Evolutionary conservation across 768 basidiomycete genomes (phyloP), one percentile per base, ranked within the genome.

Genomic region (Boletales sp.): DNA sequence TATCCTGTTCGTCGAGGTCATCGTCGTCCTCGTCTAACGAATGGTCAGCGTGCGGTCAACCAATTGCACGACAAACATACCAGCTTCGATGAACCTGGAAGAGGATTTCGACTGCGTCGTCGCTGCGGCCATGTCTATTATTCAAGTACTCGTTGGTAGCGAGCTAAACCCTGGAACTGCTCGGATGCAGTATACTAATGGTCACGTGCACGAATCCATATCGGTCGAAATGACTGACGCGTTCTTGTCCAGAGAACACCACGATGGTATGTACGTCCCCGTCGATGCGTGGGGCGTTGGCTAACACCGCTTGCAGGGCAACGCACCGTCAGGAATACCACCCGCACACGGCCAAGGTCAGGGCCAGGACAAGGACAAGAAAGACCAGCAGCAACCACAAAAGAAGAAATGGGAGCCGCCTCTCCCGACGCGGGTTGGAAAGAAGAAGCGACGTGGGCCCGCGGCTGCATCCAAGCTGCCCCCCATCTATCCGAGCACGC

Each of bases 391-490:
- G 15, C 76, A 82, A 61, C 62, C 68, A 12, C 74, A 80, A 66
- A 81, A 85, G 72, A 96, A 97, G 83, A 94, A 95, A 74, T 98
- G 94, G 94, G 95, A 98, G 68, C 94, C 95, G 8, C 95, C 95
- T 61, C 81, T 96, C 51, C 94, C 95, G 13, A 96, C 95, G 41
- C 88, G 92, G 52, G 91, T 97, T 33, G 94, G 94, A 42, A 96
- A 94, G 81, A 94, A 93, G 82, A 98, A 94, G 76, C 77, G 74
- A 68, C 81, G 86, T 53, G 94, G 95, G n/a, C 94, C 95, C 6
- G 85, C 91, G 49, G 77, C 93, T 2, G 83, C 93, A 3, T 87
- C 87, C 35, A 95, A 94, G 66, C 83, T 99, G 4, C 95, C 95
- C 17, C 77, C 93, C 11, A 88, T 99, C 8, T 93, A 78, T 67